These are phyloP conservation scores for Powellomyces hirtus DNA, from an alignment of 192 early-diverging fungal species.

Conservation along the genomic window DNA sequence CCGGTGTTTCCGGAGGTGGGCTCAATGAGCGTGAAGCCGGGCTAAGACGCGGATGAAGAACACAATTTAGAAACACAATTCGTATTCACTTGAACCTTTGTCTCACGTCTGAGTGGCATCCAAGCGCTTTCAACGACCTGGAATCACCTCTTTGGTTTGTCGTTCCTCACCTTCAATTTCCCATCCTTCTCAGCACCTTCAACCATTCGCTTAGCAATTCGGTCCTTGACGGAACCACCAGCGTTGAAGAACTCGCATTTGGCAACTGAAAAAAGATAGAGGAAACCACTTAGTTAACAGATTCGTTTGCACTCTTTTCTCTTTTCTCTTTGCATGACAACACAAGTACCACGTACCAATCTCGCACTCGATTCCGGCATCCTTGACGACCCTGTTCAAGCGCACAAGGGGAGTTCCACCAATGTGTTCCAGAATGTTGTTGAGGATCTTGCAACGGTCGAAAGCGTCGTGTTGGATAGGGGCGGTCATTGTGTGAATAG, in stretches of 20 bases:
- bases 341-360: slow-evolving; percentile 75
- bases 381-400: slow-evolving; percentile 81
- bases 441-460: slow-evolving; percentile 57
- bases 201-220: slow-evolving; percentile 96
- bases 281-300: not conserved
- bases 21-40: slow-evolving; percentile 95
- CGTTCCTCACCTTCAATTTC: slow-evolving; percentile 55
- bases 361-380: slow-evolving; percentile 93
- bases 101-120: too few species aligned
- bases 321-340: not conserved
- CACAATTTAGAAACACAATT: too few species aligned
- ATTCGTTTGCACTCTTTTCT: not conserved
- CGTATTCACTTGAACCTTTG: too few species aligned
- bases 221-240: slow-evolving; percentile 98
- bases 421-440: slow-evolving; percentile 91
- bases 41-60: slow-evolving; percentile 31
- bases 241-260: slow-evolving; percentile 99
- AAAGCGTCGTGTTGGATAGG: slow-evolving; percentile 1
- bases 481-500: slow-evolving; percentile 5
- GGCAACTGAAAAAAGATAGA: slow-evolving; percentile 48
- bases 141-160: not conserved
- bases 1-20: slow-evolving; percentile 99
- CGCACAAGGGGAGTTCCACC: slow-evolving; percentile 95
- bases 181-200: slow-evolving; percentile 93
- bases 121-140: too few species aligned